phyloP scores from a whole-genome alignment of 345 rosid species.

The Streptanthus diversifolius region DNA sequence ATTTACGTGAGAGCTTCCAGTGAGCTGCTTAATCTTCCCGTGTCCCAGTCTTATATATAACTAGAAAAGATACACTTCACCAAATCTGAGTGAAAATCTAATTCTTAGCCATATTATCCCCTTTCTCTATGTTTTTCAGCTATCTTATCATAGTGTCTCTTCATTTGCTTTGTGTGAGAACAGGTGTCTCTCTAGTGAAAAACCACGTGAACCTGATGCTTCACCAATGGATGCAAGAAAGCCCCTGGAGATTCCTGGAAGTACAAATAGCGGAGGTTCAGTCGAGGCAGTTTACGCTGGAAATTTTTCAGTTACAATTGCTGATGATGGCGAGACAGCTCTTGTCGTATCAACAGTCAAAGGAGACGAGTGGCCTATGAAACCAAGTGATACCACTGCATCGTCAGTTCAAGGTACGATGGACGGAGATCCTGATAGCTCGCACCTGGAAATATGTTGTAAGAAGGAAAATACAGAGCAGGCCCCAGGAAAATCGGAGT shows the following conservation, averaged over 20 bases:
- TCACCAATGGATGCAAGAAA: conserved; percentile 41
- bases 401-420: conserved; percentile 36
- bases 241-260: conserved; percentile 40
- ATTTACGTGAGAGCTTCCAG: neutral
- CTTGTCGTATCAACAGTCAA: conserved; percentile 77
- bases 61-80: neutral
- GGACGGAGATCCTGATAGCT: conserved; percentile 35
- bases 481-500: conserved; percentile 33
- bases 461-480: conserved; percentile 38
- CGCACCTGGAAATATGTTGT: conserved; percentile 29
- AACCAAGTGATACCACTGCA: conserved; percentile 40
- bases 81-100: conserved; percentile 9
- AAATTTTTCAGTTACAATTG: conserved; percentile 73
- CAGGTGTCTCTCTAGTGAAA: conserved; percentile 63
- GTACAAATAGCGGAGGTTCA: conserved; percentile 40
- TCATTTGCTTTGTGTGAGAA: conserved; percentile 19
- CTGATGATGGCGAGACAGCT: conserved; percentile 95
- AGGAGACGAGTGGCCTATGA: conserved; percentile 43
- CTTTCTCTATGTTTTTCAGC: conserved; percentile 1
- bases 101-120: neutral
- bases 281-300: conserved; percentile 53
- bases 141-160: neutral
- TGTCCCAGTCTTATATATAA: conserved; percentile 3
- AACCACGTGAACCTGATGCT: conserved; percentile 41
- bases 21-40: neutral